phyloP scores from a whole-genome alignment of 441 rosid genomes.

The Dalechampia spathulata region DNA sequence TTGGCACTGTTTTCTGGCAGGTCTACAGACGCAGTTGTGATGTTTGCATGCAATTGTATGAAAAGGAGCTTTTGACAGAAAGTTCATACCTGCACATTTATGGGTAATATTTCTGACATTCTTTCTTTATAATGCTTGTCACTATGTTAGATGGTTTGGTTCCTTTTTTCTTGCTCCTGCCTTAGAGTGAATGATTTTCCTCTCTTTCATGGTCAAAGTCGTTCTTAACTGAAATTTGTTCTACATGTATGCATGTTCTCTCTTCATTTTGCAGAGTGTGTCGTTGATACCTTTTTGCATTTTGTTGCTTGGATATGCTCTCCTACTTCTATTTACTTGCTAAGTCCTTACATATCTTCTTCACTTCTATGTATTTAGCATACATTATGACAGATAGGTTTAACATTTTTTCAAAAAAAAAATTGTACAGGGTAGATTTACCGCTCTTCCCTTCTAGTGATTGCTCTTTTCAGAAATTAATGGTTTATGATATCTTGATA shows the following conservation, averaged over 20 bases:
- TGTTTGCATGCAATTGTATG: constrained; percentile 75
- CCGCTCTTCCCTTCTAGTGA: not conserved
- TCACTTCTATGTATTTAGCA: not conserved
- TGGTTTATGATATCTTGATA: constrained; percentile 11
- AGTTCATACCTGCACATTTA: constrained; percentile 65
- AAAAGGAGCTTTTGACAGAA: constrained; percentile 77
- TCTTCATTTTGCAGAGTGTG: not conserved
- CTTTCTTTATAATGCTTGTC: not conserved
- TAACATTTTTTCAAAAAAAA: not conserved
- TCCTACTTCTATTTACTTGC: not conserved
- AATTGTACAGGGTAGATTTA: not conserved
- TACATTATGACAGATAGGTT: not conserved
- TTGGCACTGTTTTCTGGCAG: constrained; percentile 30
- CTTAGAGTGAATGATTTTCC: not conserved
- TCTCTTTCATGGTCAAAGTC: not conserved
- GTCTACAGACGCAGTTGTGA: constrained; percentile 80
- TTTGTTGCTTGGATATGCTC: not conserved
- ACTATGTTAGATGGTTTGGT: not conserved
- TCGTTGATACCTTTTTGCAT: not conserved
- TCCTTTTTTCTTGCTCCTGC: not conserved
- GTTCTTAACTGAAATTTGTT: too few species aligned
- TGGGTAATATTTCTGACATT: constrained; percentile 49
- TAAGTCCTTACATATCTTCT: not conserved
- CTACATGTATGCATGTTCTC: too few species aligned
- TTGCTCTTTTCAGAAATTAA: not conserved